These are phyloP conservation scores for Echinosophora koreensis DNA, from an alignment of 306 rosid genomes.

Conservation along the genomic window DNA sequence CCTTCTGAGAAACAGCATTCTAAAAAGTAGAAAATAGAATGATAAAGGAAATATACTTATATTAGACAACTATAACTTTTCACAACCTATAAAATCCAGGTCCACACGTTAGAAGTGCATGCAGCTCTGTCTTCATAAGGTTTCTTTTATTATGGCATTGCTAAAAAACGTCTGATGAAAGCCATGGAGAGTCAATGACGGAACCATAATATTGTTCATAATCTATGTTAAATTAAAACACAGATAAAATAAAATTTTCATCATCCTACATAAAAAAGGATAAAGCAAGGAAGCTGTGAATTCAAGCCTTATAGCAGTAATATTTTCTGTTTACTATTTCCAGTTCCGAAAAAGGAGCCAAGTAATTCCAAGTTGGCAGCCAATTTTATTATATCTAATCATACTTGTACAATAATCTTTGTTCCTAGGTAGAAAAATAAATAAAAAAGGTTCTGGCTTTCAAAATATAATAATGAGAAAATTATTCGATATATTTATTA, in stretches of 20 bases:
- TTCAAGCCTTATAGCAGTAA: conserved; percentile 1
- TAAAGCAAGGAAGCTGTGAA: conserved; percentile 15
- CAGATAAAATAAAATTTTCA: not conserved
- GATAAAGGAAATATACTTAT: conserved; percentile 18
- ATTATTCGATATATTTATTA: not conserved
- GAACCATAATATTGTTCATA: conserved; percentile 8
- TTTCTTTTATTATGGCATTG: conserved; percentile 37
- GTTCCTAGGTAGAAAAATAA: conserved; percentile 15
- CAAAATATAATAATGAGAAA: conserved; percentile 1
- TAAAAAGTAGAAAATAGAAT: conserved; percentile 46
- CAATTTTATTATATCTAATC: conserved; percentile 1
- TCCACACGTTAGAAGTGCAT: not conserved
- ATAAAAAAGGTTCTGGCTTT: conserved; percentile 1
- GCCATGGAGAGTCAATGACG: not conserved
- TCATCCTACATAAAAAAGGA: not conserved
- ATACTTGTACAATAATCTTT: conserved; percentile 11
- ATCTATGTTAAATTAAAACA: not conserved
- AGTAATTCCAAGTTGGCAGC: not conserved
- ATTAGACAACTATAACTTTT: not conserved
- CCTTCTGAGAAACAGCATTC: conserved; percentile 78
- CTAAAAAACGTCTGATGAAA: not conserved
- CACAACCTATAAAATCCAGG: conserved; percentile 3
- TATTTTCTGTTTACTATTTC: not conserved
- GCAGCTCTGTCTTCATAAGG: not conserved
- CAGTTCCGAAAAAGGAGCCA: not conserved